Conservation (phyloP, 2,329 filamentous ascomycete species). For the Thielaviopsis punctulata region DNA sequence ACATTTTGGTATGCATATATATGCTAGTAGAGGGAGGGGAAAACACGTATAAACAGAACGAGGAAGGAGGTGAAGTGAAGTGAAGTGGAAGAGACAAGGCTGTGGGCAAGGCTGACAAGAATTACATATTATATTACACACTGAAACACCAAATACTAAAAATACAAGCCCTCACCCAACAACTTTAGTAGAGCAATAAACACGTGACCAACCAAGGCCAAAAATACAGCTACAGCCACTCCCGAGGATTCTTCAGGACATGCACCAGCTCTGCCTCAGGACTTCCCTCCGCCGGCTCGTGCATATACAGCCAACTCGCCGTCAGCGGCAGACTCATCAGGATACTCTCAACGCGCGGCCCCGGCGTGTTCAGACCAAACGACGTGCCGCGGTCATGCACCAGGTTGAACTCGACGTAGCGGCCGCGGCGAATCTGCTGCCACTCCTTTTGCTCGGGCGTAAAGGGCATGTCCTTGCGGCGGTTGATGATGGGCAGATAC, state of each 20-base stretch:
- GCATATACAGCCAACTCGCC: slow-evolving; percentile 92
- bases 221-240: slow-evolving; percentile 43
- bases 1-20: slow-evolving; percentile 15
- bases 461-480: slow-evolving; percentile 81
- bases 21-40: background rate
- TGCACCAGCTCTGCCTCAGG: slow-evolving; percentile 68
- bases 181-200: too few relatives aligned
- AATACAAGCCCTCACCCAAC: background rate
- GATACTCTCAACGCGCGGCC: slow-evolving; percentile 85
- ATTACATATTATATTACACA: too few relatives aligned
- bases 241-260: slow-evolving; percentile 45
- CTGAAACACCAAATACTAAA: too few relatives aligned
- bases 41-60: background rate
- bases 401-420: slow-evolving; percentile 97
- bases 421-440: slow-evolving; percentile 87
- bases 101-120: too few relatives aligned
- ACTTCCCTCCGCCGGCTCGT: slow-evolving; percentile 57
- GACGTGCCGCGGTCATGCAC: slow-evolving; percentile 91
- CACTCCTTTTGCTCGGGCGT: slow-evolving; percentile 78
- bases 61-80: too few relatives aligned
- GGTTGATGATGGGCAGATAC: slow-evolving; percentile 77
- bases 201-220: too few relatives aligned
- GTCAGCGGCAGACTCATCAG: slow-evolving; percentile 92
- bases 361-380: slow-evolving; percentile 86
- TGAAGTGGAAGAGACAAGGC: too few relatives aligned